A percentile compares a stretch with the other conserved stretches of the same genome.
These are phyloP conservation scores for Trichoderma sp. DNA, from an alignment of 2,329 filamentous ascomycete species.

Conservation along the genomic window DNA sequence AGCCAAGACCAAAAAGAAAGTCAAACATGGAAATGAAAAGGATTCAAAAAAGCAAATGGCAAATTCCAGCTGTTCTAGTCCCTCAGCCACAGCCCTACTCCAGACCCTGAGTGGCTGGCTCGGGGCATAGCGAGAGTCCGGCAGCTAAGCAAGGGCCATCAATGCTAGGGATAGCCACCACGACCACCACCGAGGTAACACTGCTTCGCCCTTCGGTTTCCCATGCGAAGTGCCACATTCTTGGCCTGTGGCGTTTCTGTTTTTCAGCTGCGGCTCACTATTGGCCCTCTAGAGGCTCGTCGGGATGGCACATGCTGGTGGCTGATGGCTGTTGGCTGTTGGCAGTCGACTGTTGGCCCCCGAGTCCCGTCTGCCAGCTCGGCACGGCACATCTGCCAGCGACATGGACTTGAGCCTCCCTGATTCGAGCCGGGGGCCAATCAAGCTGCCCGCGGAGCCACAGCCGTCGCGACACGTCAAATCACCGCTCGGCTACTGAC, in stretches of 20 bases:
- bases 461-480: background rate
- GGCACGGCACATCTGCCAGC: background rate
- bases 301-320: background rate
- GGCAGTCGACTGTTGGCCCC: background rate
- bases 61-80: background rate
- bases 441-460: background rate
- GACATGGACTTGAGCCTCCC: background rate
- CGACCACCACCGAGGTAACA: background rate
- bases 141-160: background rate
- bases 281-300: background rate
- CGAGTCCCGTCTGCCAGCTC: background rate
- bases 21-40: background rate
- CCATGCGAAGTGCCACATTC: background rate
- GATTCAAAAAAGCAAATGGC: background rate
- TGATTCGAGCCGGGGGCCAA: conserved; percentile 4
- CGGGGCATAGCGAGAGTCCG: conserved; percentile 3
- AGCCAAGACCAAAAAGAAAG: background rate
- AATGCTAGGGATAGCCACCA: background rate
- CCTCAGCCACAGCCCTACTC: conserved; percentile 6
- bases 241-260: background rate
- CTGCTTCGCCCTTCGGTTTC: background rate
- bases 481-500: conserved; percentile 9
- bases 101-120: background rate
- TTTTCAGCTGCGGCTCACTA: background rate
- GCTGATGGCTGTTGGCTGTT: background rate